These are phyloP conservation scores for Backusella circina DNA, from an alignment of 192 early-diverging fungal species.

Conservation along the genomic window DNA sequence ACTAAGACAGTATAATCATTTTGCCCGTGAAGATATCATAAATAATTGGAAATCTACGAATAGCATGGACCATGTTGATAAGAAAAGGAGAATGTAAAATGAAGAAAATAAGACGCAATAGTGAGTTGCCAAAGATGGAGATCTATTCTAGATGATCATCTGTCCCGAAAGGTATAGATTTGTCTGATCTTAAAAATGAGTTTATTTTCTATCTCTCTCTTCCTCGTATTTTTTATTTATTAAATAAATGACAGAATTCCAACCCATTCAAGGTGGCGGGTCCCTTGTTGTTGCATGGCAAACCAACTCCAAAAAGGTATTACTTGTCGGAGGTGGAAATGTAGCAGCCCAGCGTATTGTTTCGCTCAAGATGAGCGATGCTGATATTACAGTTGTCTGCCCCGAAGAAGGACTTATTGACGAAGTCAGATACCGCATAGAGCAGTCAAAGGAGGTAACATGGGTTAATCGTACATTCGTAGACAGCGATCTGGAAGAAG, in stretches of 20 bases:
- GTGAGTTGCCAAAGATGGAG: no score
- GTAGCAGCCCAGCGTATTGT: conserved; percentile 84
- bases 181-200: background rate
- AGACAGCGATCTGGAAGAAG: conserved; percentile 47
- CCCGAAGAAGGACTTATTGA: conserved; percentile 58
- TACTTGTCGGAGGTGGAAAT: conserved; percentile 88
- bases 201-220: background rate
- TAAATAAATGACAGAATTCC: background rate
- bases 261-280: conserved; percentile 56
- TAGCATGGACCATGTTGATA: no score
- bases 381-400: conserved; percentile 72
- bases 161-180: background rate
- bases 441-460: conserved; percentile 46
- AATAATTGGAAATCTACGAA: no score
- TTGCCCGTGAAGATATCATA: no score
- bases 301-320: conserved; percentile 64
- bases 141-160: background rate
- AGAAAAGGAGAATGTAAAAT: no score
- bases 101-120: no score
- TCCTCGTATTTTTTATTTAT: background rate
- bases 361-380: conserved; percentile 77
- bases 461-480: conserved; percentile 52
- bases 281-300: conserved; percentile 86
- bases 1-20: no score
- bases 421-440: conserved; percentile 63